Evolutionary conservation across 1,139 yeast genomes (phyloP).

Genomic region (Suhomyces taliae): DNA sequence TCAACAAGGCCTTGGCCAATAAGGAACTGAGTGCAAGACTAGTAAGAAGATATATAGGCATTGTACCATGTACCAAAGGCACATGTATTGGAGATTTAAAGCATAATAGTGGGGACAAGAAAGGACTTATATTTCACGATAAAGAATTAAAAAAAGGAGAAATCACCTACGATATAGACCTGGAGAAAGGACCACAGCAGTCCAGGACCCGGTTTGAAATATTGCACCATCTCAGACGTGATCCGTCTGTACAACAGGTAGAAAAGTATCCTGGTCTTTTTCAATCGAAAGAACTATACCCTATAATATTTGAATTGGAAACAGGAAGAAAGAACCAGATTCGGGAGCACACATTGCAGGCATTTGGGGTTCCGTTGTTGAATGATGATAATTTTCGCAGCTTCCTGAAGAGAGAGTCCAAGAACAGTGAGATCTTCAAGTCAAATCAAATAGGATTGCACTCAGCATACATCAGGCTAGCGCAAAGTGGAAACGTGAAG

Average conservation of each 20-base stretch:
- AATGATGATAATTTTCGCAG: constrained; percentile 25
- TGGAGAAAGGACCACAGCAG: constrained; percentile 4
- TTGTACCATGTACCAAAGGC: constrained; percentile 13
- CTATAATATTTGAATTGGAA: constrained; percentile 21
- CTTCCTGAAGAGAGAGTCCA: constrained; percentile 14
- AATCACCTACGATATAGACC: constrained; percentile 16
- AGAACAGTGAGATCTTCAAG: constrained; percentile 17
- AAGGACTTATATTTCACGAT: neutral
- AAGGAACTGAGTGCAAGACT: constrained; percentile 7
- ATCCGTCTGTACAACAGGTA: constrained; percentile 6
- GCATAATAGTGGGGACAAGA: neutral
- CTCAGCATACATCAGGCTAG: constrained; percentile 18
- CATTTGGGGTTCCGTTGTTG: constrained; percentile 21
- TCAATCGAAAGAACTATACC: constrained; percentile 14
- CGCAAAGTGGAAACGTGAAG: constrained; percentile 8
- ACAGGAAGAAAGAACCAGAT: constrained; percentile 31
- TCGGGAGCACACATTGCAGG: constrained; percentile 24
- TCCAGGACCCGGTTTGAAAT: constrained; percentile 19
- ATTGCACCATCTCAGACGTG: constrained; percentile 11
- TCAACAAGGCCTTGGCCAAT: constrained; percentile 13
- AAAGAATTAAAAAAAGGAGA: constrained; percentile 9
- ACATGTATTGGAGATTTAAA: constrained; percentile 1
- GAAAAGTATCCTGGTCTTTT: constrained; percentile 16
- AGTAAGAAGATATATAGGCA: constrained; percentile 23
- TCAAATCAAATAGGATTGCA: constrained; percentile 28